Evolutionary conservation across 1,139 yeast species (phyloP), one percentile per base, ranked within the genome.

Genomic region (Geotrichum reessii): DNA sequence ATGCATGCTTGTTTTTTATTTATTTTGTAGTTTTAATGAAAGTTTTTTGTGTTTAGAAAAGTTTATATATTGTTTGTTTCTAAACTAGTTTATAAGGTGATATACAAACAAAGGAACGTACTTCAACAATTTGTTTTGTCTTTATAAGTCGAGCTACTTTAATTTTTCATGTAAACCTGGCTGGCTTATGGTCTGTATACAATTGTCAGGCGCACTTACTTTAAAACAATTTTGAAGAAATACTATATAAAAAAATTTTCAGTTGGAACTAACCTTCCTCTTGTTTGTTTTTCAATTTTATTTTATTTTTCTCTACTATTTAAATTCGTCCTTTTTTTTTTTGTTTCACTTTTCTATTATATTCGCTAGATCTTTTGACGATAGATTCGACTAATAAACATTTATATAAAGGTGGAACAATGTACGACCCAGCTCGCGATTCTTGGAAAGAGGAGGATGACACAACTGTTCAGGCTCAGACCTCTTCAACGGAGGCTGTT

Each of bases 381-480:
- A n/a, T n/a, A n/a, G n/a, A n/a, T n/a, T n/a, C n/a, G 48, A 46
- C 42, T 14, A 37, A 11, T 14, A 9, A 31, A 9, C 3, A 31
- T 3, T 11, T 14, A 14, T 19, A 46, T 17, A 14, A 14, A 46
- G 21, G 24, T 46, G 14, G 17, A 50, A 52, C 37, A 47, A 70
- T 69, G 73, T 70, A 70, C 62, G 73, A 70, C 55, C 73, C 73
- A 12, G 73, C 72, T 0, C 57, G 73, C 58, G 73, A 70, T 57
- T 62, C 69, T 19, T 70, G 72, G 71, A 64, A 59, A 12, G 61
- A 61, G 9, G 67, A 61, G 5, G 63, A 61, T 22, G 62, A 59
- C 19, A 59, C 58, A 22, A 44, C 53, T 47, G 50, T 50, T 40
- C 52, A 58, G 31, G 59, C n/a, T 12, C 37, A 50, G 9, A 19